Base-by-base conservation (phyloP, 805 yeast species). In the Pichia exigua region DNA sequence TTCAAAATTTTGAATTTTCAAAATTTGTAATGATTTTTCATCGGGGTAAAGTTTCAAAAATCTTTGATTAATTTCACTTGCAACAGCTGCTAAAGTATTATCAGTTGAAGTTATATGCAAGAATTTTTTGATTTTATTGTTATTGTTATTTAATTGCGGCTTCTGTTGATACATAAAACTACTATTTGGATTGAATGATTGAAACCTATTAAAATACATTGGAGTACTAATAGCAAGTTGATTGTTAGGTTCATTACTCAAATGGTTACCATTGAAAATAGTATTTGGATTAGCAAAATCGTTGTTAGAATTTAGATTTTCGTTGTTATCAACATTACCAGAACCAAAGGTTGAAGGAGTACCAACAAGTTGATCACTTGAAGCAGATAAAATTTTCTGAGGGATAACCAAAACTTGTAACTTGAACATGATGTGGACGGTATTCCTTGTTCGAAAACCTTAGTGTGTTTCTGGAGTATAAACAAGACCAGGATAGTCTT, bases 21-120 rank as follows among this genome's bases (percentile, higher is more conserved):
- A 67, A 42, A 87, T 77, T 7, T 72, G 72, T 20, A 86, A 63
- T 1, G 75, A 74, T 5, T 74, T 78, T 46, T 77, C 82, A 22
- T 73, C 73, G 0, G 94, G 94, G 56, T 87, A 87, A 48, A 87
- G 69, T 61, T 79, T 81, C 35, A 70, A 63, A 61, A 81, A 83
- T 53, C 88, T 73, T 8, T 63, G 64, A n/a, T 70, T 62, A 22
- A 87, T 74, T 50, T 82, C 88, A 5, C 70, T 65, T 18, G 81
- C 73, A 17, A 85, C 75, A 1, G 71, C 70, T 10, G 70, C 65
- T 42, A 87, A 65, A 1, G 77, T 63, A 49, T 74, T 72, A 0
- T 69, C 56, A 10, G 78, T 73, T 5, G 71, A 68, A 0, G 89
- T 80, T 50, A 87, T 72, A 60, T 83, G 87, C 21, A 87, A 73